Evolutionary conservation across 2,329 filamentous ascomycete genomes (phyloP).

Genomic region (Kalmusia sp.): DNA sequence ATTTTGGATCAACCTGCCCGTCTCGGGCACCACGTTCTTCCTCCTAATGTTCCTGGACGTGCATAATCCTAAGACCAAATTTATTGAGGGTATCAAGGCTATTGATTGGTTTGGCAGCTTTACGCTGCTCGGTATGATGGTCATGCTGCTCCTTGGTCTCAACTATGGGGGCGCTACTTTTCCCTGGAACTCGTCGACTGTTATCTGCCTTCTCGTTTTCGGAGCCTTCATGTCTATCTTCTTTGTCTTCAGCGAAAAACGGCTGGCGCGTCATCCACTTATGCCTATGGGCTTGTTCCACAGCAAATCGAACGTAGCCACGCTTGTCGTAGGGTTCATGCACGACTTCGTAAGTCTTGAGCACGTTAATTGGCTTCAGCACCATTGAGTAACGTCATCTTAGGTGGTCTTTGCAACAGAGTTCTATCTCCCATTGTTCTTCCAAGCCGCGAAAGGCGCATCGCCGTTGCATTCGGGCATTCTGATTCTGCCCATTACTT

Average conservation of each 20-base stretch:
- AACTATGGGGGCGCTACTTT: conserved; percentile 58
- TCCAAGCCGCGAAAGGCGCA: conserved; percentile 68
- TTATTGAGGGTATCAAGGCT: conserved; percentile 52
- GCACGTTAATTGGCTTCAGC: no score
- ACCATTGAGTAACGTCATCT: neutral
- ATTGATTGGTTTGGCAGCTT: conserved; percentile 59
- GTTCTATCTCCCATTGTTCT: conserved; percentile 75
- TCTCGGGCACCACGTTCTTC: neutral
- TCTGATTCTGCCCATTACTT: conserved; percentile 64
- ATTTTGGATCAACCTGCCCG: conserved; percentile 48
- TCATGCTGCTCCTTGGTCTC: conserved; percentile 57
- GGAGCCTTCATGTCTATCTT: conserved; percentile 52
- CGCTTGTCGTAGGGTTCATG: conserved; percentile 54
- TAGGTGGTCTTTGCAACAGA: conserved; percentile 66
- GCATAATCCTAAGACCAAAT: conserved; percentile 57
- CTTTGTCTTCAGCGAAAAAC: conserved; percentile 66
- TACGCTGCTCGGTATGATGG: conserved; percentile 53
- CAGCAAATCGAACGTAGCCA: conserved; percentile 60
- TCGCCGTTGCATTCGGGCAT: conserved; percentile 63
- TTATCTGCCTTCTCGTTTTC: conserved; percentile 59
- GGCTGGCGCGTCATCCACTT: conserved; percentile 68
- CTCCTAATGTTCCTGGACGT: conserved; percentile 53
- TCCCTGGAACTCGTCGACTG: conserved; percentile 57
- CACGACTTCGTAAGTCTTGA: conserved; percentile 47
- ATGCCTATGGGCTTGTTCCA: conserved; percentile 68